Percentiles rank a stretch among this genome's conserved stretches.
These are phyloP conservation scores for Fusarium algeriense DNA, from an alignment of 2,329 filamentous ascomycete species.

Conservation along the genomic window DNA sequence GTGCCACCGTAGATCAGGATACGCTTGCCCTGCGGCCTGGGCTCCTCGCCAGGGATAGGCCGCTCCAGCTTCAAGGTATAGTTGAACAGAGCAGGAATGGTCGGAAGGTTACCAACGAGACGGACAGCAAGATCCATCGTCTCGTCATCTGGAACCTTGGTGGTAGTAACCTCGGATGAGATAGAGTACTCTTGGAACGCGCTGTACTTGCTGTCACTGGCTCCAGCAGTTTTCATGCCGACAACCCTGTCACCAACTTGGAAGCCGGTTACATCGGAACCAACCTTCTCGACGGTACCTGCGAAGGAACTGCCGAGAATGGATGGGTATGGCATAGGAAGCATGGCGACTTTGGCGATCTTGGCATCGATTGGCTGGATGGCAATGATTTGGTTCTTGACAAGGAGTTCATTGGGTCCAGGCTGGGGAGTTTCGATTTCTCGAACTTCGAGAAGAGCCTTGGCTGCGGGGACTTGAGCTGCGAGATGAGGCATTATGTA, in stretches of 20 bases:
- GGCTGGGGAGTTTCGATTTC: constrained; percentile 35
- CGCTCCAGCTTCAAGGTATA: constrained; percentile 24
- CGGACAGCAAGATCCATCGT: constrained; percentile 29
- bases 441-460: constrained; percentile 22
- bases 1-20: constrained; percentile 36
- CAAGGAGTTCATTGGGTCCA: constrained; percentile 33
- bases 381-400: constrained; percentile 38
- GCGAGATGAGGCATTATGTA: constrained; percentile 31
- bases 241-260: constrained; percentile 35
- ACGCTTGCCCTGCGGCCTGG: constrained; percentile 22
- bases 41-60: constrained; percentile 3
- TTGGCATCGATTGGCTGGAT: constrained; percentile 40
- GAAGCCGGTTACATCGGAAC: constrained; percentile 15
- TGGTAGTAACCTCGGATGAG: constrained; percentile 15
- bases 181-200: constrained; percentile 33
- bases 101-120: constrained; percentile 36
- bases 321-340: constrained; percentile 30
- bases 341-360: constrained; percentile 37
- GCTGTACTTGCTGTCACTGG: constrained; percentile 31
- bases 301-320: constrained; percentile 34
- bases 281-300: constrained; percentile 29
- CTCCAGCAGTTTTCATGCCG: constrained; percentile 33
- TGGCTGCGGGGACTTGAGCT: constrained; percentile 28
- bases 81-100: constrained; percentile 34
- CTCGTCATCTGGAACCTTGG: constrained; percentile 17